Evolutionary conservation across 2,329 filamentous ascomycete genomes (phyloP).

Genomic region (Trichoderma sp.): DNA sequence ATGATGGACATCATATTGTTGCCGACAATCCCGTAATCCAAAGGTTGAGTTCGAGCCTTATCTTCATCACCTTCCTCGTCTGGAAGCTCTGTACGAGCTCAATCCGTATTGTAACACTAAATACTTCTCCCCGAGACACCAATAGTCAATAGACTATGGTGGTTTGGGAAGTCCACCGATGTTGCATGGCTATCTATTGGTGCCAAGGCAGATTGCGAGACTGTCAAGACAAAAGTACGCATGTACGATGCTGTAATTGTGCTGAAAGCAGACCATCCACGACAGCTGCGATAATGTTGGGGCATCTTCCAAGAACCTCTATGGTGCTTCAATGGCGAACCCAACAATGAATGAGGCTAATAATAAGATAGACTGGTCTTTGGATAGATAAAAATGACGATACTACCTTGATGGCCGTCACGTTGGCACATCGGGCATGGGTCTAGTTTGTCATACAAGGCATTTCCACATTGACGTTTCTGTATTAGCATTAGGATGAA

Average conservation of each 20-base stretch:
- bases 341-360: not conserved
- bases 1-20: not conserved
- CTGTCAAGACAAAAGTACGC: constrained; percentile 9
- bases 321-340: not conserved
- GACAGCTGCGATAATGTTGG: not conserved
- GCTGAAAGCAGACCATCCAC: not conserved
- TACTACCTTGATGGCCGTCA: not conserved
- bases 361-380: not conserved
- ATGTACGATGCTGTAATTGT: not conserved
- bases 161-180: constrained; percentile 12
- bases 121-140: not conserved
- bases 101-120: constrained; percentile 2
- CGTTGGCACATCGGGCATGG: not conserved
- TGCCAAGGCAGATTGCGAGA: constrained; percentile 1
- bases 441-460: not conserved
- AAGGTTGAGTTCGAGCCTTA: not conserved
- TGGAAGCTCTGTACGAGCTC: constrained; percentile 11
- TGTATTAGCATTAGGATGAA: not conserved
- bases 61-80: constrained; percentile 18
- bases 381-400: not conserved
- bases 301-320: not conserved
- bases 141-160: not conserved
- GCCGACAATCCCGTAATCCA: not conserved
- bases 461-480: not conserved
- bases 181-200: not conserved